These are phyloP conservation scores for Globisporangium ultimum DNA, from an alignment of 352 stramenopile species.

Conservation along the genomic window DNA sequence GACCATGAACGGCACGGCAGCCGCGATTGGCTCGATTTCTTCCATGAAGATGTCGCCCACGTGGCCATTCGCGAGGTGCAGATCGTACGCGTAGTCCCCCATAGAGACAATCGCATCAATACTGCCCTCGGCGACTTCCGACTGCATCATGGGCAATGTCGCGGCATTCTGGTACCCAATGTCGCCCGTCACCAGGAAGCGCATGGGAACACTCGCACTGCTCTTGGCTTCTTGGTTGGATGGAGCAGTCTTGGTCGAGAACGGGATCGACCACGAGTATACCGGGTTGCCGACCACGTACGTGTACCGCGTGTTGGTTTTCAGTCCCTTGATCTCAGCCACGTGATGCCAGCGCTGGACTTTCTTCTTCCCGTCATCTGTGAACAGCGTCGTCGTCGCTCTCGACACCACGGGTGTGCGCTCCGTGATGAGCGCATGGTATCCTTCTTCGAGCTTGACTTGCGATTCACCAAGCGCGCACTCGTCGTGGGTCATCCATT, in stretches of 20 bases:
- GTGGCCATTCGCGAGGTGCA: constrained; percentile 73
- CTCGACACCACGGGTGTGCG: constrained; percentile 33
- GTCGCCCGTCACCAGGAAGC: constrained; percentile 81
- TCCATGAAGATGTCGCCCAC: constrained; percentile 91
- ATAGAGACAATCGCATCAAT: constrained; percentile 85
- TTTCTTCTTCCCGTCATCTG: constrained; percentile 58
- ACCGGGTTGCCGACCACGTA: constrained; percentile 76
- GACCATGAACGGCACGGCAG: constrained; percentile 87
- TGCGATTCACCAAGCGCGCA: constrained; percentile 42
- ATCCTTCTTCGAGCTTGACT: constrained; percentile 58
- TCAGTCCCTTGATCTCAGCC: constrained; percentile 52
- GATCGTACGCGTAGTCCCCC: constrained; percentile 89
- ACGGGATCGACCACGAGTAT: constrained; percentile 82
- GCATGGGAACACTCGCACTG: constrained; percentile 28
- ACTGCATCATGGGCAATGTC: constrained; percentile 88
- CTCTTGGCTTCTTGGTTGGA: constrained; percentile 22
- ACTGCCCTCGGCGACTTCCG: constrained; percentile 64
- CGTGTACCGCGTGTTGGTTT: constrained; percentile 69
- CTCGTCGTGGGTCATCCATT: constrained; percentile 74
- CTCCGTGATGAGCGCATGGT: constrained; percentile 40
- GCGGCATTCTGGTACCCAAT: constrained; percentile 88
- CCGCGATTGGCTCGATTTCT: constrained; percentile 83
- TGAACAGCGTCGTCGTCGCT: constrained; percentile 61
- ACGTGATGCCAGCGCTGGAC: constrained; percentile 69
- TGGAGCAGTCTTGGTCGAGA: constrained; percentile 70